These are phyloP conservation scores for Chaetomium olivaceum DNA, from an alignment of 2,329 filamentous ascomycete species.

Conservation along the genomic window DNA sequence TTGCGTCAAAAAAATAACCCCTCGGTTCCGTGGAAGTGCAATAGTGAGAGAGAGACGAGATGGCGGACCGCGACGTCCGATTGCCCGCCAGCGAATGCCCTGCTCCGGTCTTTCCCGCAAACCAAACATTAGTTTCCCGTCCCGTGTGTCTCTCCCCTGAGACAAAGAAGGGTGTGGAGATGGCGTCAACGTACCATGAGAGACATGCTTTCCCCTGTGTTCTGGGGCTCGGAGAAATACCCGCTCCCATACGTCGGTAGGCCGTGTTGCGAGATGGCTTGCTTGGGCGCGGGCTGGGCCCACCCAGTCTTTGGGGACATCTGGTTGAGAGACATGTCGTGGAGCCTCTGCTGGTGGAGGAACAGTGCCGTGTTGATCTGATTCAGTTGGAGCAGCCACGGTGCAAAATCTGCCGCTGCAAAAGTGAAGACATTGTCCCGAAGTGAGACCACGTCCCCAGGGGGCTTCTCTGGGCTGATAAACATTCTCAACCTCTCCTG, in stretches of 20 bases:
- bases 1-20: not conserved
- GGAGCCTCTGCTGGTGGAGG: conserved; percentile 15
- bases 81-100: not conserved
- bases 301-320: conserved; percentile 11
- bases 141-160: not conserved
- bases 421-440: conserved; percentile 18
- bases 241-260: conserved; percentile 3
- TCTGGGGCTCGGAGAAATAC: conserved; percentile 8
- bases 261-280: not conserved
- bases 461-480: conserved; percentile 23
- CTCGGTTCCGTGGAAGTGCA: not conserved
- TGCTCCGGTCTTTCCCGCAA: conserved; percentile 1
- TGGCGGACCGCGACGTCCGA: conserved; percentile 2
- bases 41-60: conserved; percentile 16
- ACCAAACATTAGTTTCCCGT: not conserved
- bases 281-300: conserved; percentile 9
- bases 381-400: conserved; percentile 16
- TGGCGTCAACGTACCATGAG: conserved; percentile 10
- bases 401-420: conserved; percentile 10
- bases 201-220: not conserved
- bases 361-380: conserved; percentile 15
- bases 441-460: conserved; percentile 14
- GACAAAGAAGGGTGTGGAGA: conserved; percentile 7
- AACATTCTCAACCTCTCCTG: conserved; percentile 18
- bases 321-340: conserved; percentile 23